Base-by-base conservation (phyloP, 78 protist species). In the Andalucia godoyi region DNA sequence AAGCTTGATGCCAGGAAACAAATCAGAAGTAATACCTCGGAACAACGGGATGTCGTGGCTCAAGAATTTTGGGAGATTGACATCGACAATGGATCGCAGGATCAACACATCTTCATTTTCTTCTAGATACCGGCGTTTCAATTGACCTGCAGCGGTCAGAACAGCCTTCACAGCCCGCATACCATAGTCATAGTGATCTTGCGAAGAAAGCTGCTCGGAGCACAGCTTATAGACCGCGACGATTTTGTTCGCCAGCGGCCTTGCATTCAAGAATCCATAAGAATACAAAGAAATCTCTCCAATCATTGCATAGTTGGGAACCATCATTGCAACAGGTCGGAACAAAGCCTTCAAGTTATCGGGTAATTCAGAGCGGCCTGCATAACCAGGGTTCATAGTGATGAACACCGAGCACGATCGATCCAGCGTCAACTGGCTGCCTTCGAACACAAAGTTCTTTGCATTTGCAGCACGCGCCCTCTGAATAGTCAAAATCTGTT, bases 311-410 rank as follows among this genome's bases (percentile, higher is more conserved):
- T 77, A 83, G 49, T 88, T 89, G 15, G 94, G 94, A 4, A 74
- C 81, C 65, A 89, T 90, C 95, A 86, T 86, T 10, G 95, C 95
- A 37, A 89, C 74, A 6, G 81, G 43, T 17, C 98, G 91, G 70
- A 88, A 80, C 33, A 80, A 71, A 21, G 66, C 86, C 76, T 88
- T 80, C 45, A 80, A 62, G 64, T 78, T 72, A 62, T 79, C 85
- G 21, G 86, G 84, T 30, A 75, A 66, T 54, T 78, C 82, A 2
- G 84, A n/a, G 18, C 91, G 74, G 2, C 91, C 91, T 0, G 87
- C 84, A 43, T 86, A 86, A 1, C 91, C 89, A 8, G 95, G 95
- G 64, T 88, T 88, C 94, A 88, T 83, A 9, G 94, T 88, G 74
- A 84, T 84, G 72, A 79, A 81, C 39, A 76, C 40, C 6, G 81